phyloP scores from a whole-genome alignment of 2,329 filamentous ascomycete species.

The Aspergillus floridensis region DNA sequence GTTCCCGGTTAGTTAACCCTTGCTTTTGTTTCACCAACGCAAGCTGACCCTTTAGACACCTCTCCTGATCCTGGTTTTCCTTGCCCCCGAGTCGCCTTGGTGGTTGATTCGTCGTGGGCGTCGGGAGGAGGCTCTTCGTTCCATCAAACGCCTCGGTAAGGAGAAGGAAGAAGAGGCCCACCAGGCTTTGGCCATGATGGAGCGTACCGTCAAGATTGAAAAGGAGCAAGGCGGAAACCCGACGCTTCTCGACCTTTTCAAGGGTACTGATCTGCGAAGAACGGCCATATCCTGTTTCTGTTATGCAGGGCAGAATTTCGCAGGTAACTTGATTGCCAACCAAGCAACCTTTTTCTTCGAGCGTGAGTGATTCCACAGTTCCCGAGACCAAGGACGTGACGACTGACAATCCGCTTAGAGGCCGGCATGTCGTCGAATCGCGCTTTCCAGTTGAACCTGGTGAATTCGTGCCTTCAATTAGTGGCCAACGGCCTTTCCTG shows the following conservation, averaged over 20 bases:
- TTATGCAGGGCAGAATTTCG: conserved; percentile 47
- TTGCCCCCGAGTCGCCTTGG: conserved; percentile 31
- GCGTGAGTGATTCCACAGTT: conserved; percentile 17
- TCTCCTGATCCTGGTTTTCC: conserved; percentile 26
- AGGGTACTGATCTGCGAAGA: conserved; percentile 32
- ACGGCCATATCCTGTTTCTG: conserved; percentile 34
- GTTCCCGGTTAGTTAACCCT: conserved; percentile 26
- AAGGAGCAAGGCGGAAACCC: conserved; percentile 25
- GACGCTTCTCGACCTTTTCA: conserved; percentile 31
- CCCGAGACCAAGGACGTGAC: neutral
- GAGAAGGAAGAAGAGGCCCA: conserved; percentile 17
- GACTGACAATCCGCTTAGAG: conserved; percentile 22
- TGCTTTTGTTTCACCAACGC: neutral
- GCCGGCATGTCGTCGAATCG: conserved; percentile 26
- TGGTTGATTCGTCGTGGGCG: conserved; percentile 30
- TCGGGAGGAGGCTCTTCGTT: conserved; percentile 23
- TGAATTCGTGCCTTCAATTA: conserved; percentile 32
- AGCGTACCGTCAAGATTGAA: conserved; percentile 35
- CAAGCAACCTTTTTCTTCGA: conserved; percentile 62
- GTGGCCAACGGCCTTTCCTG: conserved; percentile 38
- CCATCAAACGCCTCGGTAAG: conserved; percentile 25
- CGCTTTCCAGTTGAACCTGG: conserved; percentile 31
- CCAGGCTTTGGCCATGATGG: conserved; percentile 31
- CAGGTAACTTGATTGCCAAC: conserved; percentile 62
- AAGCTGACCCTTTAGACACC: conserved; percentile 21